Percentiles rank a stretch among this genome's conserved stretches.
These are phyloP conservation scores for Populus simonii DNA, from an alignment of 345 rosid genomes.

Conservation along the genomic window DNA sequence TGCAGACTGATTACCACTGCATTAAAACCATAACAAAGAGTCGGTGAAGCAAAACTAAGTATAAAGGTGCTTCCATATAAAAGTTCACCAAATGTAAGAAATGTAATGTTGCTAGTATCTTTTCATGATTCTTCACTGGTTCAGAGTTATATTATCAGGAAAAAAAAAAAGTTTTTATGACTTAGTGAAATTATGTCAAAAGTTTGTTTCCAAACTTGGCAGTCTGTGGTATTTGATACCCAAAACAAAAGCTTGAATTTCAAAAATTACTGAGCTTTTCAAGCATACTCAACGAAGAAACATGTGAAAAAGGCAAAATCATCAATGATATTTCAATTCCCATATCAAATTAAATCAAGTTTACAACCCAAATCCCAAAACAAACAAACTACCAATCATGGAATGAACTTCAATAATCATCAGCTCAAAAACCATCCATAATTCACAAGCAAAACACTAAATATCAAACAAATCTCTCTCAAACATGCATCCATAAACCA, in stretches of 20 bases:
- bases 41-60: background rate
- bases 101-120: background rate
- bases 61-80: background rate
- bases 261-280: background rate
- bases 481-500: background rate
- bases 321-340: background rate
- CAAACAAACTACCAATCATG: background rate
- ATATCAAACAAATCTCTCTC: background rate
- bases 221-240: background rate
- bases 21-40: background rate
- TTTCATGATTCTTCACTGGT: background rate
- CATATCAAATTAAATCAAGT: background rate
- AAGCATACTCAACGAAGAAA: background rate
- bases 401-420: background rate
- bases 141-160: background rate
- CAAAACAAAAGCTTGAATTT: background rate
- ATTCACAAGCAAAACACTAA: background rate
- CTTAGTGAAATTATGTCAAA: too few relatives aligned
- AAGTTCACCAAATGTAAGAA: background rate
- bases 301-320: background rate
- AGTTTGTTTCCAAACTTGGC: too few relatives aligned
- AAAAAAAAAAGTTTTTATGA: too few relatives aligned
- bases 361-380: background rate
- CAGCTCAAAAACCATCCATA: background rate
- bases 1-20: background rate